A percentile compares a stretch with the other conserved stretches of the same genome.
Conservation (phyloP, 768 basidiomycete genomes). For the Suillus alpinus region DNA sequence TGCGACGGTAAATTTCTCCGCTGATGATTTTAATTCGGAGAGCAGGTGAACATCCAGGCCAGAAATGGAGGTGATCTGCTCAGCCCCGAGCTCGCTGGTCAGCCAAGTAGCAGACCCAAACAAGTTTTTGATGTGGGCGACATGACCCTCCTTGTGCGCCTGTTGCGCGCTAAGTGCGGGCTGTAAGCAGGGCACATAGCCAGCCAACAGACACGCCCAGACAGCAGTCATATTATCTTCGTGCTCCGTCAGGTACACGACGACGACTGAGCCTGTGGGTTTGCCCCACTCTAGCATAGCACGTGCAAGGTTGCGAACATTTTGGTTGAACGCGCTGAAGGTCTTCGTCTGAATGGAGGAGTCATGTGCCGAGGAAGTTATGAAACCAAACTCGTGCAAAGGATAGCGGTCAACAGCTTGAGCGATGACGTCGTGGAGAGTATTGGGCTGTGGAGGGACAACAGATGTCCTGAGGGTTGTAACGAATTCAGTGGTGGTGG, state of each 20-base stretch:
- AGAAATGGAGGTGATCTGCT: constrained; percentile 21
- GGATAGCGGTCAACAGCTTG: constrained; percentile 20
- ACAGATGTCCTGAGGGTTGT: background rate
- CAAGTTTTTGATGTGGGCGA: constrained; percentile 27
- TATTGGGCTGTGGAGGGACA: constrained; percentile 11
- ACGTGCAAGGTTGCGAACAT: constrained; percentile 17
- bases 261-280: constrained; percentile 23
- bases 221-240: constrained; percentile 33
- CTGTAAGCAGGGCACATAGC: constrained; percentile 30
- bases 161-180: constrained; percentile 32
- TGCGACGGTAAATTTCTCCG: constrained; percentile 1
- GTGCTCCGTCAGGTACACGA: constrained; percentile 30
- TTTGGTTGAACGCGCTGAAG: constrained; percentile 18
- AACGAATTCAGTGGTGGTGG: constrained; percentile 9
- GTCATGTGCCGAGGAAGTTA: constrained; percentile 29
- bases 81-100: constrained; percentile 25
- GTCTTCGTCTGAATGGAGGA: constrained; percentile 26
- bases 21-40: constrained; percentile 18
- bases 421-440: constrained; percentile 22
- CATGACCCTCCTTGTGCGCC: constrained; percentile 27
- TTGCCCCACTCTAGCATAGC: constrained; percentile 22
- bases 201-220: constrained; percentile 30
- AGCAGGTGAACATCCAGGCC: constrained; percentile 25
- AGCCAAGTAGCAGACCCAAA: constrained; percentile 30
- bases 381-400: constrained; percentile 23